Evolutionary conservation across 2,329 filamentous ascomycete species (phyloP), one percentile per base, ranked within the genome.

Genomic region (Mariannaea sp.): DNA sequence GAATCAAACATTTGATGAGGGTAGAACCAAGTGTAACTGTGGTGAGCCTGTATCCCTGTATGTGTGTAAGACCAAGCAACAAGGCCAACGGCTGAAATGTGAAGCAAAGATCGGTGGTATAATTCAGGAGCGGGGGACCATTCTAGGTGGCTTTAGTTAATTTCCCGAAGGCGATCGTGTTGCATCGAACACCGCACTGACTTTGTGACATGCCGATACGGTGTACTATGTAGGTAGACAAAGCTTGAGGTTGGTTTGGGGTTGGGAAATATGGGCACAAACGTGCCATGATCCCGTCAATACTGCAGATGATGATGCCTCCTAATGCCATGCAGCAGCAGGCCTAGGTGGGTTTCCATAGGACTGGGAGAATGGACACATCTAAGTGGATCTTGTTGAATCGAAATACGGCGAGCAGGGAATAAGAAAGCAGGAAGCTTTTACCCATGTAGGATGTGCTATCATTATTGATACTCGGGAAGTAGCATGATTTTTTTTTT

Each of bases 161-260:
- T 53, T 59, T 58, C 54, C 51, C 46, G 50, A 56, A 56, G 46
- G 44, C 52, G 56, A 65, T 65, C 56, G 58, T 43, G 56, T 65
- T 57, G 57, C 58, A 62, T 60, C 55, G 46, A 30, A 52, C 41
- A 54, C 41, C 50, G 39, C 26, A 44, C 35, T 41, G 46, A 49
- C 51, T 43, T 40, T 44, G 49, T 38, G 36, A 46, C 29, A 47
- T 38, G 17, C 42, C 38, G n/a, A n/a, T n/a, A n/a, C n/a, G n/a
- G n/a, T n/a, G n/a, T n/a, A n/a, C n/a, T n/a, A n/a, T n/a, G n/a
- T n/a, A n/a, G n/a, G n/a, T n/a, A 36, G 36, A 45, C 30, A 38
- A 52, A 47, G 47, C 43, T 47, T 27, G 46, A 35, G 29, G 38
- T 33, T 47, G 43, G 22, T 41, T 51, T 30, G 53, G 27, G 24